These are phyloP conservation scores for Talaromyces thailandensis DNA, from an alignment of 495 filamentous ascomycete species.

Conservation along the genomic window DNA sequence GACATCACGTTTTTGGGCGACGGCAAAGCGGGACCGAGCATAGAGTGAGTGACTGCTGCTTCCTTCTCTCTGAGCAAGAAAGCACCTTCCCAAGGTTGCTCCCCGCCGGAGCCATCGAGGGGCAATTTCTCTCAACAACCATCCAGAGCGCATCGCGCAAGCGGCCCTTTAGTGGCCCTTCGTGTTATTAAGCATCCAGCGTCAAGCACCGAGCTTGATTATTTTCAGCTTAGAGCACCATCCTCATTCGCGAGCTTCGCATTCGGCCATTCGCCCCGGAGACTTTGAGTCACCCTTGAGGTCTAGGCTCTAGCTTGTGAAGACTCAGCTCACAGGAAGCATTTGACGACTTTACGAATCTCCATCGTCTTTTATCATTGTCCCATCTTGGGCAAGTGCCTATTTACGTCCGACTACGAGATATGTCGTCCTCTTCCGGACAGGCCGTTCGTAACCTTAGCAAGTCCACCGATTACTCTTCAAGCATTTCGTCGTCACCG, in stretches of 20 bases:
- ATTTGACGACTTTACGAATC: neutral
- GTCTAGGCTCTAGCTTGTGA: neutral
- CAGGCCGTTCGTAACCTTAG: constrained; percentile 26
- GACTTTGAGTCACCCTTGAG: neutral
- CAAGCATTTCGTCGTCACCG: constrained; percentile 27
- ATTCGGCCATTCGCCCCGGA: neutral
- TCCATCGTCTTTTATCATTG: neutral
- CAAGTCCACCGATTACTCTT: constrained; percentile 32
- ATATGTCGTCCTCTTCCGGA: constrained; percentile 43
- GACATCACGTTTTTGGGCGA: neutral
- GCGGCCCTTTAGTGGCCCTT: constrained; percentile 1
- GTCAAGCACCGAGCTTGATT: neutral
- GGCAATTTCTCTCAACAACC: constrained; percentile 4
- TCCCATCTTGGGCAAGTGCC: neutral
- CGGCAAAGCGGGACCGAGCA: neutral
- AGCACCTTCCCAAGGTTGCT: neutral
- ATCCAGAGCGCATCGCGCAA: constrained; percentile 1
- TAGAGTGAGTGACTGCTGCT: neutral
- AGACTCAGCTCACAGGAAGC: neutral
- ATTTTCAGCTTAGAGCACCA: neutral
- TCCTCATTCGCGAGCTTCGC: neutral
- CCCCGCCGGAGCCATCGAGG: constrained; percentile 1
- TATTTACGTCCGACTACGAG: constrained; percentile 7
- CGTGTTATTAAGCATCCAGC: neutral
- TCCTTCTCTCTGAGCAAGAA: neutral